phyloP scores from a whole-genome alignment of 768 basidiomycete species.

The Hygrocybe punicea region DNA sequence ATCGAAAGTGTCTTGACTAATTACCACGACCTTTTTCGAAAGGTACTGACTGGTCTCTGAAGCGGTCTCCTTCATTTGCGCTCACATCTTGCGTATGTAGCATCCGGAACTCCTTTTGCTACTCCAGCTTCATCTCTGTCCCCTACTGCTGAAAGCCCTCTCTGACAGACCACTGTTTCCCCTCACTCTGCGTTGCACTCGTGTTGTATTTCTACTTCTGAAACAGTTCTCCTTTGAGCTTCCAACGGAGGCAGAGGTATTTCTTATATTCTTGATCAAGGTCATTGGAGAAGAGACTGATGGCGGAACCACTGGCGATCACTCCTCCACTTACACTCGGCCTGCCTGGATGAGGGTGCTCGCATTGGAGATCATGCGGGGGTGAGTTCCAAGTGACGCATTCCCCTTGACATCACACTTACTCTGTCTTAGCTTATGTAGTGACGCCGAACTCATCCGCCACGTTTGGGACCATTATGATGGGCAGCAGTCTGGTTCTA shows the following conservation, averaged over 20 bases:
- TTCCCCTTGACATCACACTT: too few species aligned
- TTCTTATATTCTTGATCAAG: slow-evolving; percentile 69
- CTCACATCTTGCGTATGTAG: slow-evolving; percentile 38
- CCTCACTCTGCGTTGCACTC: slow-evolving; percentile 82
- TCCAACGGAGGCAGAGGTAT: slow-evolving; percentile 79
- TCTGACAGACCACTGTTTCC: slow-evolving; percentile 84
- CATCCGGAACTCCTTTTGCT: slow-evolving; percentile 81
- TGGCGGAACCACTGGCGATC: slow-evolving; percentile 17
- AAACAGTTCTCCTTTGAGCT: slow-evolving; percentile 87
- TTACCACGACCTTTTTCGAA: slow-evolving; percentile 80
- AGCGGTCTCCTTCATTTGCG: neutral
- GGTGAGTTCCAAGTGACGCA: slow-evolving; percentile 52
- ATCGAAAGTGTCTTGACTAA: slow-evolving; percentile 96
- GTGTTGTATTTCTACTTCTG: slow-evolving; percentile 89
- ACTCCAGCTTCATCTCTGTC: slow-evolving; percentile 86
- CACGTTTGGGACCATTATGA: slow-evolving; percentile 80
- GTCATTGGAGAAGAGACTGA: slow-evolving; percentile 56
- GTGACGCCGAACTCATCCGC: slow-evolving; percentile 73
- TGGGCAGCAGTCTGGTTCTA: slow-evolving; percentile 55
- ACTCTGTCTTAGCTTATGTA: slow-evolving; percentile 54
- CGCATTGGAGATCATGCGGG: slow-evolving; percentile 89
- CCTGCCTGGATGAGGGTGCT: slow-evolving; percentile 89
- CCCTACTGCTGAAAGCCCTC: slow-evolving; percentile 80
- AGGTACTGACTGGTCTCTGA: slow-evolving; percentile 43
- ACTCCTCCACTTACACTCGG: slow-evolving; percentile 38